Conservation (phyloP, 2,329 filamentous ascomycete genomes). For the Trichoderma aggressivum region DNA sequence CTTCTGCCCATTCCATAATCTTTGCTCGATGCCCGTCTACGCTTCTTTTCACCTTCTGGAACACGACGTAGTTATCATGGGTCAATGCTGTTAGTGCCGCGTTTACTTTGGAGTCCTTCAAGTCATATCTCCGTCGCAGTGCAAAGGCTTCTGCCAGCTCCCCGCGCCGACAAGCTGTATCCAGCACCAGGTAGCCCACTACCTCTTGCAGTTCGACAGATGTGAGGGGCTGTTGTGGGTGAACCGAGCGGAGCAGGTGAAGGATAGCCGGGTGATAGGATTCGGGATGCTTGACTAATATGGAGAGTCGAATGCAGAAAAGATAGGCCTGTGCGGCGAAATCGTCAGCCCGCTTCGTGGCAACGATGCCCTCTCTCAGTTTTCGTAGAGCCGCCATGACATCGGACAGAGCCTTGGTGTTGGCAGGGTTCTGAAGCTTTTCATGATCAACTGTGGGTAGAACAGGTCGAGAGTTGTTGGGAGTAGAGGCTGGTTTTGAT, state of each 20-base stretch:
- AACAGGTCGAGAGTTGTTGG: not conserved
- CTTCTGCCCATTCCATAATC: constrained; percentile 78
- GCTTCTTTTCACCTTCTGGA: constrained; percentile 65
- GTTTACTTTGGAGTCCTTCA: constrained; percentile 67
- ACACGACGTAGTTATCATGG: constrained; percentile 78
- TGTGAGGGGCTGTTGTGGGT: constrained; percentile 64
- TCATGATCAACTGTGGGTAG: constrained; percentile 1
- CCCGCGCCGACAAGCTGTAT: constrained; percentile 79
- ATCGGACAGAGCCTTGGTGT: constrained; percentile 64
- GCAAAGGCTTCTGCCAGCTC: constrained; percentile 72
- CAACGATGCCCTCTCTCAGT: constrained; percentile 83
- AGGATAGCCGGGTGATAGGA: constrained; percentile 86
- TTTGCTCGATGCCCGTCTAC: constrained; percentile 79
- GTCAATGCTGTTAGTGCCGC: constrained; percentile 66
- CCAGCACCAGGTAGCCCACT: constrained; percentile 75
- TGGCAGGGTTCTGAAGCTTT: constrained; percentile 28
- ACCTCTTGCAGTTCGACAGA: constrained; percentile 74
- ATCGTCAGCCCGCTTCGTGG: constrained; percentile 68
- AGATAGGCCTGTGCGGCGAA: constrained; percentile 90
- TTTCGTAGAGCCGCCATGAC: constrained; percentile 86
- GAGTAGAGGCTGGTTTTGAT: not conserved
- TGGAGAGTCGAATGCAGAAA: constrained; percentile 81
- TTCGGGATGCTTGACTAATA: constrained; percentile 77
- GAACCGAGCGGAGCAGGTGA: constrained; percentile 71
- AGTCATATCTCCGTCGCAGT: constrained; percentile 57